phyloP scores from a whole-genome alignment of 2,329 filamentous ascomycete species.

The Paecilomyces sp. region DNA sequence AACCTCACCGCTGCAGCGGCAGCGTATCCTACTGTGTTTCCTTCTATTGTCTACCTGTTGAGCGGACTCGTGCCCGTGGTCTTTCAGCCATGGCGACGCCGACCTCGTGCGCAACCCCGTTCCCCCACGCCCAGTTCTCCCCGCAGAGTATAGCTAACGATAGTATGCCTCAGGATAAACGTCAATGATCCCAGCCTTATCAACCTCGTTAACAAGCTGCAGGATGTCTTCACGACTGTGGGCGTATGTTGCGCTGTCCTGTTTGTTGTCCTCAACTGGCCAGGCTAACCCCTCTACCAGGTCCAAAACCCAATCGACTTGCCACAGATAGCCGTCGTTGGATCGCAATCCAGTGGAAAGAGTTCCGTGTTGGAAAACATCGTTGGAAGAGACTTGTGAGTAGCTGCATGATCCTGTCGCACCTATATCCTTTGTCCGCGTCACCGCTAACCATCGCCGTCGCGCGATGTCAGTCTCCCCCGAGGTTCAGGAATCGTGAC shows the following conservation, averaged over 20 bases:
- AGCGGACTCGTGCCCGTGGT: slow-evolving; percentile 4
- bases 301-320: slow-evolving; percentile 99
- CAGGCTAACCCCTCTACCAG: slow-evolving; percentile 34
- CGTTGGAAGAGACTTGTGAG: slow-evolving; percentile 96
- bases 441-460: slow-evolving; percentile 18
- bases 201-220: slow-evolving; percentile 93
- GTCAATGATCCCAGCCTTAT: slow-evolving; percentile 65
- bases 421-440: slow-evolving; percentile 5
- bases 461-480: slow-evolving; percentile 59
- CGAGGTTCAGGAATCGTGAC: slow-evolving; percentile 98
- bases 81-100: slow-evolving; percentile 37
- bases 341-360: slow-evolving; percentile 98
- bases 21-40: background rate
- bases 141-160: slow-evolving; percentile 16
- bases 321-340: slow-evolving; percentile 95
- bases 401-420: slow-evolving; percentile 13
- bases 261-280: slow-evolving; percentile 4
- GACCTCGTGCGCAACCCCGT: slow-evolving; percentile 35
- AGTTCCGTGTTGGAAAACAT: slow-evolving; percentile 99
- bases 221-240: slow-evolving; percentile 98
- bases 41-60: slow-evolving; percentile 1
- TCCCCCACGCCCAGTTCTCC: slow-evolving; percentile 16
- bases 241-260: slow-evolving; percentile 51
- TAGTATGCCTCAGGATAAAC: slow-evolving; percentile 50
- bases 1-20: background rate